Evolutionary conservation across 2,329 filamentous ascomycete genomes (phyloP).

Genomic region (Pestalotiopsis sp.): DNA sequence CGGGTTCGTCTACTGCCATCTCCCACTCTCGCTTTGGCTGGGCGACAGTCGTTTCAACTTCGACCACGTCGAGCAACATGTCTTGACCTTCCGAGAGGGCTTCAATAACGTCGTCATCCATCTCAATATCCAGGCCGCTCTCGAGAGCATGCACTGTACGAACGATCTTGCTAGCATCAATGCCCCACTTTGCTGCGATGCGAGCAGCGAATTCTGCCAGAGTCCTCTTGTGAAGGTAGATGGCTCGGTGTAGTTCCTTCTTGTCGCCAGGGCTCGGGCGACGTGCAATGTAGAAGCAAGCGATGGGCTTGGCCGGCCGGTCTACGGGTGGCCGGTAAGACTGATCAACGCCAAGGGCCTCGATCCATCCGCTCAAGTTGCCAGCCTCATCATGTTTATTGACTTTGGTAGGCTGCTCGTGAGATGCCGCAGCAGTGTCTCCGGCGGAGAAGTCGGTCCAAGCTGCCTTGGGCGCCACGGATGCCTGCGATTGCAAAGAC

Average conservation of each 20-base stretch:
- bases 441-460: slow-evolving; percentile 63
- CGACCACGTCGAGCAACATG: slow-evolving; percentile 73
- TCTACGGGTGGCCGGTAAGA: slow-evolving; percentile 81
- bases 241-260: slow-evolving; percentile 74
- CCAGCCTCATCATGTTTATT: slow-evolving; percentile 62
- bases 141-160: slow-evolving; percentile 74
- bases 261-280: slow-evolving; percentile 51
- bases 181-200: slow-evolving; percentile 77
- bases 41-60: slow-evolving; percentile 38
- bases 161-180: slow-evolving; percentile 73
- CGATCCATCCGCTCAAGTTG: slow-evolving; percentile 80
- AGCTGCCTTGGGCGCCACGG: slow-evolving; percentile 42
- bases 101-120: slow-evolving; percentile 87
- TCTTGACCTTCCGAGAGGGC: slow-evolving; percentile 90
- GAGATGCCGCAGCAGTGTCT: slow-evolving; percentile 46
- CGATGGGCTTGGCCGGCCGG: slow-evolving; percentile 70
- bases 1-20: slow-evolving; percentile 56
- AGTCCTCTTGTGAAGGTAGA: slow-evolving; percentile 82
- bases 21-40: slow-evolving; percentile 63
- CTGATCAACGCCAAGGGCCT: slow-evolving; percentile 87
- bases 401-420: slow-evolving; percentile 57
- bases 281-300: slow-evolving; percentile 82
- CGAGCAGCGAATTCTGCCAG: slow-evolving; percentile 72
- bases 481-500: slow-evolving; percentile 61
- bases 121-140: slow-evolving; percentile 77